Evolutionary conservation across 352 stramenopile genomes (phyloP).

Genomic region (Pythium brachiatum): DNA sequence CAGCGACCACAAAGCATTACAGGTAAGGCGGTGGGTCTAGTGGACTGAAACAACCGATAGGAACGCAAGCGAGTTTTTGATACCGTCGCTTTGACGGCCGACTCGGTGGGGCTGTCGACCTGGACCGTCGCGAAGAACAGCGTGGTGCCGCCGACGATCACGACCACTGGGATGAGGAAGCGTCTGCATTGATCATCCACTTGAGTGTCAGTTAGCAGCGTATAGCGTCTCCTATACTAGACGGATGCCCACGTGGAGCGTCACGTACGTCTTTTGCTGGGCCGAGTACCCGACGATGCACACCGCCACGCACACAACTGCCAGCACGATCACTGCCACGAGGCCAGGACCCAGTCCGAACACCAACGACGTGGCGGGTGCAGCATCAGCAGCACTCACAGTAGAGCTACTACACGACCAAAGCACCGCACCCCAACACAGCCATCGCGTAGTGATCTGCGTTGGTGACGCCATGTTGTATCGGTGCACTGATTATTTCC

Average conservation of each 20-base stretch:
- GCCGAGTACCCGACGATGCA: conserved; percentile 33
- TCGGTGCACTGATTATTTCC: not conserved
- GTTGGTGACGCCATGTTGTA: not conserved
- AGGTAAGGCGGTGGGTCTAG: not conserved
- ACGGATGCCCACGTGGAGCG: not conserved
- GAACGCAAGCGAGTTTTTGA: not conserved
- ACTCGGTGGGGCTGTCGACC: conserved; percentile 19
- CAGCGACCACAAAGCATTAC: not conserved
- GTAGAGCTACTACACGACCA: not conserved
- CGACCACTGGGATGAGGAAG: conserved; percentile 23
- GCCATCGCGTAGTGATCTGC: not conserved
- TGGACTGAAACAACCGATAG: not conserved
- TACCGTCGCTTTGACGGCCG: conserved; percentile 5
- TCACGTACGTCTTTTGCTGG: conserved; percentile 16
- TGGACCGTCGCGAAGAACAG: conserved; percentile 43
- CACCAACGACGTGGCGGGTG: conserved; percentile 14
- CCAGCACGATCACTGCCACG: conserved; percentile 37
- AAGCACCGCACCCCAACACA: not conserved
- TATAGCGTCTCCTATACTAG: too few species aligned
- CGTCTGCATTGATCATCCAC: conserved; percentile 12
- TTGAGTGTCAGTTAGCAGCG: not conserved
- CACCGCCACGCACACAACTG: conserved; percentile 28
- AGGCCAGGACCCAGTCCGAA: conserved; percentile 34
- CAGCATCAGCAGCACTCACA: not conserved
- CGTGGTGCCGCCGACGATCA: conserved; percentile 26